Conservation (phyloP, 2,329 filamentous ascomycete genomes). For the Huntiella decipiens region DNA sequence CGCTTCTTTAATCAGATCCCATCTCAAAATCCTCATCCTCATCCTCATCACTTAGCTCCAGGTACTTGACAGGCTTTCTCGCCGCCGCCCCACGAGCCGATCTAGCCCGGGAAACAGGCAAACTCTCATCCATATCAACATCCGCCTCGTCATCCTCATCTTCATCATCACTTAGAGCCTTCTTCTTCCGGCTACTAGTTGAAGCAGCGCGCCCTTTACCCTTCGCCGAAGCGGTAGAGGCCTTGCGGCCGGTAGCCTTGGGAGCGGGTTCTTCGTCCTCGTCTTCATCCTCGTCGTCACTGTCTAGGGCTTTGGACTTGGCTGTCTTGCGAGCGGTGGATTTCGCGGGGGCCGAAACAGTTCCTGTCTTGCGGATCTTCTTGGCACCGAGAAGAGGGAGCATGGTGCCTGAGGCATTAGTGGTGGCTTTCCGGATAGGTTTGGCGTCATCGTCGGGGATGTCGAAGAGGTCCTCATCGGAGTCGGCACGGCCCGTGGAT, state of each 20-base stretch:
- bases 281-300: constrained; percentile 27
- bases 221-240: neutral
- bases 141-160: constrained; percentile 23
- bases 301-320: constrained; percentile 41
- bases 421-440: constrained; percentile 25
- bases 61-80: constrained; percentile 13
- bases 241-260: neutral
- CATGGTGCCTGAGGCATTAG: constrained; percentile 23
- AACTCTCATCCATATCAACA: constrained; percentile 25
- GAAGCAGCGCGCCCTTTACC: neutral
- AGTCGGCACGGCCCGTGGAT: constrained; percentile 33
- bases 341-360: constrained; percentile 27
- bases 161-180: constrained; percentile 13
- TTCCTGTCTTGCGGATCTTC: constrained; percentile 6
- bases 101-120: neutral
- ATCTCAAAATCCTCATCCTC: constrained; percentile 11
- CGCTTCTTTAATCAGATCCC: constrained; percentile 7
- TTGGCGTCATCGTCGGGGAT: constrained; percentile 22
- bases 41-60: constrained; percentile 9
- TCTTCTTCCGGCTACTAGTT: neutral
- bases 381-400: constrained; percentile 7
- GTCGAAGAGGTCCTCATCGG: constrained; percentile 20
- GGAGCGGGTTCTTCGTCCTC: constrained; percentile 12
- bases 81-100: constrained; percentile 11
- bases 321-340: constrained; percentile 24